Conservation (phyloP, 768 basidiomycete species). For the Tricholoma sp. region DNA sequence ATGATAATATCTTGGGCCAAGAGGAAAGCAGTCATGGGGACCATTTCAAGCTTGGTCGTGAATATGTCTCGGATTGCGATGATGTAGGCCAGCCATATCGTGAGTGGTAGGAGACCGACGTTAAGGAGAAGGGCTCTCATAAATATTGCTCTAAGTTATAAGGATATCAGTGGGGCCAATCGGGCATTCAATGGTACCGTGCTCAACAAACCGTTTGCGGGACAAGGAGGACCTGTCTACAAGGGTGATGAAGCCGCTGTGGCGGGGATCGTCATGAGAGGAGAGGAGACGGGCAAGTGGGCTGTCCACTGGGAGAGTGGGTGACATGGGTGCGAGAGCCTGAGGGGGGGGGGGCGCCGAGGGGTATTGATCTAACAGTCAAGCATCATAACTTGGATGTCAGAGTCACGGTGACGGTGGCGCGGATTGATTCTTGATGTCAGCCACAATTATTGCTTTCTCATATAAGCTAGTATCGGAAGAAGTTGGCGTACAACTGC, state of each 20-base stretch:
- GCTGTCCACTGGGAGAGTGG: slow-evolving; percentile 9
- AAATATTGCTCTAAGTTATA: slow-evolving; percentile 19
- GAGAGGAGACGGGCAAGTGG: slow-evolving; percentile 20
- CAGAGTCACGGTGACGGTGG: too few relatives aligned
- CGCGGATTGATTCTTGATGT: too few relatives aligned
- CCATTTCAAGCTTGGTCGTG: slow-evolving; percentile 9
- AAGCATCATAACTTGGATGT: too few relatives aligned
- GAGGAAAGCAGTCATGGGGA: slow-evolving; percentile 17
- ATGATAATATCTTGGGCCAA: slow-evolving; percentile 25
- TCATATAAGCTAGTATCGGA: too few relatives aligned
- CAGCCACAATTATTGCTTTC: too few relatives aligned
- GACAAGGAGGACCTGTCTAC: slow-evolving; percentile 22
- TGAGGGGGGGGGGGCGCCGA: too few relatives aligned
- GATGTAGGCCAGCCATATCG: slow-evolving; percentile 14
- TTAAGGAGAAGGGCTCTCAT: slow-evolving; percentile 22
- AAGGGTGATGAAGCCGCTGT: slow-evolving; percentile 25
- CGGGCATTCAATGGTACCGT: not conserved
- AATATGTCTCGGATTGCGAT: slow-evolving; percentile 15
- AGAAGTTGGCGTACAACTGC: too few relatives aligned
- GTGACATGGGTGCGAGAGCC: slow-evolving; percentile 10
- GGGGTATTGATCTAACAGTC: too few relatives aligned
- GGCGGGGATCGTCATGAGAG: slow-evolving; percentile 17
- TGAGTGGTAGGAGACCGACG: slow-evolving; percentile 16
- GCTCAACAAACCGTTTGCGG: slow-evolving; percentile 16
- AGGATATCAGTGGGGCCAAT: not conserved